phyloP scores from a whole-genome alignment of 2,329 filamentous ascomycete species.

The Xylaria sp. region DNA sequence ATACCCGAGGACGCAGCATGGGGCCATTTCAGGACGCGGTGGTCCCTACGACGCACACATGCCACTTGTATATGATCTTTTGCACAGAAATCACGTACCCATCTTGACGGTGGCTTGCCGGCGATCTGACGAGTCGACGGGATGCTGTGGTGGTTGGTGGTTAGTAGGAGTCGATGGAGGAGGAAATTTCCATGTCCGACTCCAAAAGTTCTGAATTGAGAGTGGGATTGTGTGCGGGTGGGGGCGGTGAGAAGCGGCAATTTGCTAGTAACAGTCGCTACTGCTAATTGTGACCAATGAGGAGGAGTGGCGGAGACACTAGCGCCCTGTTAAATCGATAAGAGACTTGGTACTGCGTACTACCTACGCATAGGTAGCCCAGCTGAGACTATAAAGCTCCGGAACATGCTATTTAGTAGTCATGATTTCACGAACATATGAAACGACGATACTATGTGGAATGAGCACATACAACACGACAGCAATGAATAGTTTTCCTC shows the following conservation, averaged over 20 bases:
- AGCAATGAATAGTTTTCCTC: no score
- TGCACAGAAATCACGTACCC: slow-evolving; percentile 66
- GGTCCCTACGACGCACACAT: slow-evolving; percentile 32
- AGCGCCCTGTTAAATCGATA: not conserved
- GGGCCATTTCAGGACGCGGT: slow-evolving; percentile 13
- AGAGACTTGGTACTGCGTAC: not conserved
- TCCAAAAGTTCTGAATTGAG: slow-evolving; percentile 32
- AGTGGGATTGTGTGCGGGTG: slow-evolving; percentile 47
- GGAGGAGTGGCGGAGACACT: not conserved
- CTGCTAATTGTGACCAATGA: not conserved
- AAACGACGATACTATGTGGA: no score
- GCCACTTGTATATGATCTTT: slow-evolving; percentile 45
- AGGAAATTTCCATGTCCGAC: slow-evolving; percentile 36
- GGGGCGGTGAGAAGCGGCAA: slow-evolving; percentile 59
- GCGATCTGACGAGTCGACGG: slow-evolving; percentile 52
- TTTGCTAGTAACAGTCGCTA: slow-evolving; percentile 43
- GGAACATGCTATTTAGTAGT: no score
- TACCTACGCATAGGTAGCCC: not conserved
- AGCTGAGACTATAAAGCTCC: no score
- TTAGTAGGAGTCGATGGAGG: slow-evolving; percentile 44
- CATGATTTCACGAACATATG: no score
- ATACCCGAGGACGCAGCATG: slow-evolving; percentile 39
- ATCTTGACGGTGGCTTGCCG: slow-evolving; percentile 64
- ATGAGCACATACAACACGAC: no score
- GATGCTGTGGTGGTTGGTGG: slow-evolving; percentile 55